Conservation (phyloP, 257 asterid species). For the Solanum pimpinellifolium region DNA sequence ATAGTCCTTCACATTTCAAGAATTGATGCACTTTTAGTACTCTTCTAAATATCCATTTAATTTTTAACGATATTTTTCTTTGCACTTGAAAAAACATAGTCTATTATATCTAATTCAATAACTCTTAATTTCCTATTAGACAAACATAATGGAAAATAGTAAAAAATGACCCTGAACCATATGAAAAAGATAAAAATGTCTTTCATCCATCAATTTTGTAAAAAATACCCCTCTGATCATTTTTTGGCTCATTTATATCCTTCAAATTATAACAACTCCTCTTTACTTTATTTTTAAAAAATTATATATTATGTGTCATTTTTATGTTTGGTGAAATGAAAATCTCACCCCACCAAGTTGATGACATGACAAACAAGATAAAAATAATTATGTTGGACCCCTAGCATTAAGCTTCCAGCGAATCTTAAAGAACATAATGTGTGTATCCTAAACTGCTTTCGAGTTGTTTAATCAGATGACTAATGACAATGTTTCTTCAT, state of each 20-base stretch:
- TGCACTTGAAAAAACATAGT: neutral
- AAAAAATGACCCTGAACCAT: neutral
- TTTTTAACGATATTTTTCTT: no score
- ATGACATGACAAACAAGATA: neutral
- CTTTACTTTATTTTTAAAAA: no score
- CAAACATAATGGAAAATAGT: neutral
- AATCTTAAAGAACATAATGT: neutral
- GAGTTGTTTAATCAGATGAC: neutral
- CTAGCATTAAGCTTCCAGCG: neutral
- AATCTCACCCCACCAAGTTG: neutral
- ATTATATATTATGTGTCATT: neutral
- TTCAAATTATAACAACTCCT: neutral
- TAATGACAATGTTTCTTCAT: neutral
- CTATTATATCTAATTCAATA: neutral
- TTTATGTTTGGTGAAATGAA: neutral
- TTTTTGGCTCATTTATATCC: neutral
- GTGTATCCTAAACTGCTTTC: neutral
- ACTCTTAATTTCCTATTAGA: neutral
- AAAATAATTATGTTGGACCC: neutral
- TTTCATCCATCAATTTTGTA: neutral
- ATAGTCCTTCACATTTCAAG: neutral
- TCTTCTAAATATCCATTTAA: neutral
- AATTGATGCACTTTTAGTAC: neutral
- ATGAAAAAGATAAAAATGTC: neutral
- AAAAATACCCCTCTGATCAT: neutral